phyloP scores from a whole-genome alignment of 148 eudicot genomes.

The Talinum fruticosum region DNA sequence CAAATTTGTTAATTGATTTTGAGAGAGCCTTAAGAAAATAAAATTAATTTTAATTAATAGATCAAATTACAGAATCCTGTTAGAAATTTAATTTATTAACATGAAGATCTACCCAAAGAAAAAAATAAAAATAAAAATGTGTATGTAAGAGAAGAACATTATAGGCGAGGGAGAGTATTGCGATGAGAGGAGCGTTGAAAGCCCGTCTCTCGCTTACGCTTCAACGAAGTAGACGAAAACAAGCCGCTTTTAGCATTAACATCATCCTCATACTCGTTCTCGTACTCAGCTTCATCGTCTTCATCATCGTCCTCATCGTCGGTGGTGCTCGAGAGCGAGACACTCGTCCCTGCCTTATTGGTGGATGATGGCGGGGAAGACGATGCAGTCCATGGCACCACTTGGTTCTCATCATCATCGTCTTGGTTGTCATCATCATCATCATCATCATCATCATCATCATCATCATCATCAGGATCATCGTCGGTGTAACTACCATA shows the following conservation, averaged over 20 bases:
- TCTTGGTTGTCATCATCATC: background rate
- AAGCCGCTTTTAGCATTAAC: background rate
- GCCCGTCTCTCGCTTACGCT: background rate
- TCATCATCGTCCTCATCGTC: background rate
- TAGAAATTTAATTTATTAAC: background rate
- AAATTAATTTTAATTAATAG: background rate
- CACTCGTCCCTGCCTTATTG: background rate
- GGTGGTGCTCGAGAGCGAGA: too few relatives aligned
- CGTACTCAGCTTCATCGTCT: background rate
- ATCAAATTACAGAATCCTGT: background rate
- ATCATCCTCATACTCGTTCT: background rate
- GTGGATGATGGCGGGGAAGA: background rate
- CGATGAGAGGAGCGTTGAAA: background rate
- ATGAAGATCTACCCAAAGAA: background rate
- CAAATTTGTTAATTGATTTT: too few relatives aligned
- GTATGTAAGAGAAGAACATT: background rate
- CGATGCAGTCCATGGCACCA: background rate
- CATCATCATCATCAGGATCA: background rate
- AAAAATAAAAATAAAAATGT: background rate
- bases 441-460: background rate
- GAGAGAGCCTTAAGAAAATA: too few relatives aligned
- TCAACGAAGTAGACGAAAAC: background rate
- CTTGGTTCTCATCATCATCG: background rate
- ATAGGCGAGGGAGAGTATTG: conserved; percentile 2
- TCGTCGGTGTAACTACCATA: background rate